phyloP scores from a whole-genome alignment of 2,329 filamentous ascomycete genomes.

The Claviceps lovelessii region DNA sequence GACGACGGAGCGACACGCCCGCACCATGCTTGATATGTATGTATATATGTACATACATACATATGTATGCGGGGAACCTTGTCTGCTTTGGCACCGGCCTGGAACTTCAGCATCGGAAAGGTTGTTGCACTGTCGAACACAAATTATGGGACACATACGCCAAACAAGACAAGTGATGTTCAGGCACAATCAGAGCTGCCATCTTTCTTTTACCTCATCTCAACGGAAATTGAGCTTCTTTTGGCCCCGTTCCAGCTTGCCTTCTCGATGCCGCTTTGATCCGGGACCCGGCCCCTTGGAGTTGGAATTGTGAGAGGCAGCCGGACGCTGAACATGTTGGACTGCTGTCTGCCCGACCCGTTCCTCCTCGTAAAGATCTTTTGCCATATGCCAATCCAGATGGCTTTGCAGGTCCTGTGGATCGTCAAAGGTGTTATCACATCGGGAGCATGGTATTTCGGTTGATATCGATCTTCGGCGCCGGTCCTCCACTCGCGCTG shows the following conservation, averaged over 20 bases:
- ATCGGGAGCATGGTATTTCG: constrained; percentile 44
- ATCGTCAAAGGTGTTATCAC: constrained; percentile 44
- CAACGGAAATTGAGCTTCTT: constrained; percentile 46
- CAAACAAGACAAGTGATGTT: background rate
- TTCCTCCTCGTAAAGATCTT: constrained; percentile 59
- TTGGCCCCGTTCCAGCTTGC: constrained; percentile 41
- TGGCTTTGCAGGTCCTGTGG: constrained; percentile 56
- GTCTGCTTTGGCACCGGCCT: background rate
- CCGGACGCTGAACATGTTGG: constrained; percentile 22
- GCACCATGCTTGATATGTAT: background rate
- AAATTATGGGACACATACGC: background rate
- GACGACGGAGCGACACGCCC: background rate
- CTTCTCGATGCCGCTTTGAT: constrained; percentile 25
- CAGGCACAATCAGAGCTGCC: background rate
- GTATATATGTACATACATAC: too few relatives aligned
- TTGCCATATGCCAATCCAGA: constrained; percentile 88
- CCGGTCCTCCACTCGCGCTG: background rate
- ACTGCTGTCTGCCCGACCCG: constrained; percentile 34
- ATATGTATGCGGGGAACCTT: background rate
- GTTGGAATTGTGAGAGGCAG: constrained; percentile 17
- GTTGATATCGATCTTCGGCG: background rate
- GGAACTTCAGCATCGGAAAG: background rate
- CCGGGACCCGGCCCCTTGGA: constrained; percentile 21
- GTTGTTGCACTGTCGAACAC: background rate
- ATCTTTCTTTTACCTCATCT: constrained; percentile 9